These are phyloP conservation scores for Turritis glabra DNA, from an alignment of 345 rosid species.

Conservation along the genomic window DNA sequence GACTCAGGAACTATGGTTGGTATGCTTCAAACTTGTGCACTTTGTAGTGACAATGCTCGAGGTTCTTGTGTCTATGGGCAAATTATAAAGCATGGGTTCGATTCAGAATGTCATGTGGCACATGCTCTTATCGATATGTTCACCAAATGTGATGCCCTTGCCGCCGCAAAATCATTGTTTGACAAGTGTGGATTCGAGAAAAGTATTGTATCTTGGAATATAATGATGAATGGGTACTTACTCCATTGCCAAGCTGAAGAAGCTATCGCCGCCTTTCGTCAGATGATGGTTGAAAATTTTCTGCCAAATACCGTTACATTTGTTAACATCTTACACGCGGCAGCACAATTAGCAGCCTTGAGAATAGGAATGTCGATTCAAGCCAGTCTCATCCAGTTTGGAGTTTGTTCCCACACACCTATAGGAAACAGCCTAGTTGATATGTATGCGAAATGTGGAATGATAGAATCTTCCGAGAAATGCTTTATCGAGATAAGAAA, in stretches of 20 bases:
- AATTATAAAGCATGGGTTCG: slow-evolving; percentile 50
- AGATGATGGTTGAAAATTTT: slow-evolving; percentile 48
- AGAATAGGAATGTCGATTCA: slow-evolving; percentile 56
- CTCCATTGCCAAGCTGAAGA: slow-evolving; percentile 54
- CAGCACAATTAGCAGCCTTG: slow-evolving; percentile 44
- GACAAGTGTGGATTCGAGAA: slow-evolving; percentile 38
- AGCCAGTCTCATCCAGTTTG: slow-evolving; percentile 48
- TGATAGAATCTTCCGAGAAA: slow-evolving; percentile 44
- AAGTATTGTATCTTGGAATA: slow-evolving; percentile 58
- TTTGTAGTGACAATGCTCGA: slow-evolving; percentile 40
- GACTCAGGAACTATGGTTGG: slow-evolving; percentile 62
- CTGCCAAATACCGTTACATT: slow-evolving; percentile 48
- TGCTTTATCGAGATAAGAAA: slow-evolving; percentile 48
- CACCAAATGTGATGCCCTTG: slow-evolving; percentile 53
- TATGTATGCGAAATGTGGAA: slow-evolving; percentile 73
- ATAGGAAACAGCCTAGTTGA: slow-evolving; percentile 56
- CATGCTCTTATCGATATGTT: slow-evolving; percentile 63
- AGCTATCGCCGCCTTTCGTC: slow-evolving; percentile 47
- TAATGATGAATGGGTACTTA: slow-evolving; percentile 56
- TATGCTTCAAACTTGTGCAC: slow-evolving; percentile 53
- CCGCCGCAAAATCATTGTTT: slow-evolving; percentile 51
- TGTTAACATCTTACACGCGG: slow-evolving; percentile 56
- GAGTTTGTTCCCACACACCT: slow-evolving; percentile 38
- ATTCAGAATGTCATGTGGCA: slow-evolving; percentile 46
- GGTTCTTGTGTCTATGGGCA: slow-evolving; percentile 51